phyloP scores from a whole-genome alignment of 108 stramenopile genomes.

The Nannochloropsis salina region DNA sequence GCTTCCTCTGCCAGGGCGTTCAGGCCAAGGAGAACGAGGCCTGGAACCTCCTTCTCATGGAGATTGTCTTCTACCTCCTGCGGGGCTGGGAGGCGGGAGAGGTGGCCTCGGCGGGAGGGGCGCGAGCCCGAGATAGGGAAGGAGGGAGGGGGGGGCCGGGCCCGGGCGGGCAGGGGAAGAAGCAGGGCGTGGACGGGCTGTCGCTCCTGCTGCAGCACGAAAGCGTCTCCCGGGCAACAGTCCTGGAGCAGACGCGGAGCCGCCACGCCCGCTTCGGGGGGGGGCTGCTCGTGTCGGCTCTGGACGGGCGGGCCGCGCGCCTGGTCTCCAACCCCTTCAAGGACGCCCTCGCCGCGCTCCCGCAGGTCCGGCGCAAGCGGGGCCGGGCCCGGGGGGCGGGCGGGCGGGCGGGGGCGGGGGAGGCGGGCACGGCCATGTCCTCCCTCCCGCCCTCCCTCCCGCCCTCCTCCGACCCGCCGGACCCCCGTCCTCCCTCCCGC shows the following conservation, averaged over 20 bases:
- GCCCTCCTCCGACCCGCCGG: too few species aligned
- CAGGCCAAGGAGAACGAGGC: background rate
- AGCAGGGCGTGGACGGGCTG: background rate
- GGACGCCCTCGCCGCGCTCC: too few species aligned
- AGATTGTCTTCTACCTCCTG: conserved; percentile 42
- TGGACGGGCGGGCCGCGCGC: too few species aligned
- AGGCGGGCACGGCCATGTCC: background rate
- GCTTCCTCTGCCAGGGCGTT: conserved; percentile 23
- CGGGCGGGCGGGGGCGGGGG: background rate
- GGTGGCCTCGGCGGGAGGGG: background rate
- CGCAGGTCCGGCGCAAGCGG: background rate
- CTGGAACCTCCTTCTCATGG: conserved; percentile 48
- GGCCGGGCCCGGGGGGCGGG: background rate
- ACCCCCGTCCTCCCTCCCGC: too few species aligned
- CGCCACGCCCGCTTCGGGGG: background rate
- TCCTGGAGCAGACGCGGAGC: background rate
- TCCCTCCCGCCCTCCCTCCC: background rate
- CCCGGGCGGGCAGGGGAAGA: background rate
- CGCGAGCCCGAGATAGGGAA: background rate
- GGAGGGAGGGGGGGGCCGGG: background rate
- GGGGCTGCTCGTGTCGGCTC: background rate
- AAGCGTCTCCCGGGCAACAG: background rate
- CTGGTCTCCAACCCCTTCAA: too few species aligned
- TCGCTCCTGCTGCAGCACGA: background rate
- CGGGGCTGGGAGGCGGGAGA: conserved; percentile 38